Evolutionary conservation across 805 yeast genomes (phyloP).

Genomic region (Metschnikowia orientalis): DNA sequence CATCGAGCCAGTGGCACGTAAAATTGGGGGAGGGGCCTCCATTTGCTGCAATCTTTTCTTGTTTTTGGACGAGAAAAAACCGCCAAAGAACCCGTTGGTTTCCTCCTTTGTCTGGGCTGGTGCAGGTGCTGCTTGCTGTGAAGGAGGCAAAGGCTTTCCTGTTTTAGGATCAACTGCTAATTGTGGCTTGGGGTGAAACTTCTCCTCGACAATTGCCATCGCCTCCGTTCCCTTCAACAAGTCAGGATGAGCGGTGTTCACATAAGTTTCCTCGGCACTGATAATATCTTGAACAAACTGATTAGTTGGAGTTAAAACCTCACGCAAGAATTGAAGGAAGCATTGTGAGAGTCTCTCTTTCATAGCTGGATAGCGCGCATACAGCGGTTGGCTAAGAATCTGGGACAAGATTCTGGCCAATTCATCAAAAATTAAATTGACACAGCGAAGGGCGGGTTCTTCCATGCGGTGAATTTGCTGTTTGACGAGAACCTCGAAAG

Average conservation of each 20-base stretch:
- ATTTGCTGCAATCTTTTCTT: constrained; percentile 90
- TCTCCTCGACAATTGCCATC: constrained; percentile 87
- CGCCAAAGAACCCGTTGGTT: constrained; percentile 84
- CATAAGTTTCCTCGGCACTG: constrained; percentile 83
- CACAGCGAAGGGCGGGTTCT: constrained; percentile 88
- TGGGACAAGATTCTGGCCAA: constrained; percentile 85
- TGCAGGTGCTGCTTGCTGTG: constrained; percentile 32
- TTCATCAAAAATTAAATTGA: constrained; percentile 88
- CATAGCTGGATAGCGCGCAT: constrained; percentile 83
- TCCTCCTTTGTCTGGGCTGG: constrained; percentile 38
- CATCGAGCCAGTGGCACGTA: constrained; percentile 88
- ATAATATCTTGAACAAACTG: constrained; percentile 81
- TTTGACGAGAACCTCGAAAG: constrained; percentile 91
- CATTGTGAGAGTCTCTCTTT: constrained; percentile 80
- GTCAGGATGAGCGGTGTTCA: constrained; percentile 97
- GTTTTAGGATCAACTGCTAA: constrained; percentile 83
- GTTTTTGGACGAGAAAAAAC: constrained; percentile 87
- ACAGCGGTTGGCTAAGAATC: constrained; percentile 75
- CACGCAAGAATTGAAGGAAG: constrained; percentile 76
- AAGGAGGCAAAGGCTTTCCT: constrained; percentile 68
- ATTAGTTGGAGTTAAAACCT: constrained; percentile 78
- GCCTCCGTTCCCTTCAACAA: constrained; percentile 92
- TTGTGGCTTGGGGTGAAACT: constrained; percentile 70
- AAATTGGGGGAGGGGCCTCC: constrained; percentile 96
- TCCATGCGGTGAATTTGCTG: constrained; percentile 75